Percentiles rank a stretch among this genome's conserved stretches.
phyloP scores from a whole-genome alignment of 2,329 filamentous ascomycete species.

The Venturia aucupariae region DNA sequence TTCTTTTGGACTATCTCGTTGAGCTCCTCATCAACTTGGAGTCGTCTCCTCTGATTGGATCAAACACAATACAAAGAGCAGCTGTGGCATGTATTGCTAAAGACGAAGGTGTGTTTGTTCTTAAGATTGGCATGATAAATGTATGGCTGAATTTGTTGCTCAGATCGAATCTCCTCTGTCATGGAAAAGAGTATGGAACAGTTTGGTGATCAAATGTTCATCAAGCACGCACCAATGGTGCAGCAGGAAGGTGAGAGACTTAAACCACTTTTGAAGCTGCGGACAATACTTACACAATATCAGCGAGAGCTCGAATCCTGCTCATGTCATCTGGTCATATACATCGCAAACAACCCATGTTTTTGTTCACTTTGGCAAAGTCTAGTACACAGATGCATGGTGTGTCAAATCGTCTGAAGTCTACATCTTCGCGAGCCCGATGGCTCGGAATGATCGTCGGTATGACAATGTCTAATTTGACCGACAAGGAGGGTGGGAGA shows the following conservation, averaged over 20 bases:
- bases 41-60: conserved; percentile 23
- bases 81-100: conserved; percentile 31
- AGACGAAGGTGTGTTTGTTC: conserved; percentile 31
- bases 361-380: conserved; percentile 59
- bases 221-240: conserved; percentile 72
- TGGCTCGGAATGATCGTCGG: conserved; percentile 86
- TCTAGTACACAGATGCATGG: conserved; percentile 65
- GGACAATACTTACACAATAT: conserved; percentile 19
- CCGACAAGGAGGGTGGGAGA: conserved; percentile 57
- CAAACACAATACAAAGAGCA: conserved; percentile 26
- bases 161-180: conserved; percentile 46
- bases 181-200: conserved; percentile 60
- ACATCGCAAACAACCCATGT: conserved; percentile 54
- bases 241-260: conserved; percentile 67
- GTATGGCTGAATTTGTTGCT: conserved; percentile 29
- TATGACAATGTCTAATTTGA: conserved; percentile 57
- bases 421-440: conserved; percentile 64
- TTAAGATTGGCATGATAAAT: conserved; percentile 33
- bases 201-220: conserved; percentile 80
- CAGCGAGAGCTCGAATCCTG: conserved; percentile 70
- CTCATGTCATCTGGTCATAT: conserved; percentile 71
- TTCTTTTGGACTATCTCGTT: conserved; percentile 25
- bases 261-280: conserved; percentile 12
- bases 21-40: conserved; percentile 32
- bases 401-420: conserved; percentile 75